Base-by-base conservation (phyloP, 106 monocot species). In the Dendrobium huoshanense region DNA sequence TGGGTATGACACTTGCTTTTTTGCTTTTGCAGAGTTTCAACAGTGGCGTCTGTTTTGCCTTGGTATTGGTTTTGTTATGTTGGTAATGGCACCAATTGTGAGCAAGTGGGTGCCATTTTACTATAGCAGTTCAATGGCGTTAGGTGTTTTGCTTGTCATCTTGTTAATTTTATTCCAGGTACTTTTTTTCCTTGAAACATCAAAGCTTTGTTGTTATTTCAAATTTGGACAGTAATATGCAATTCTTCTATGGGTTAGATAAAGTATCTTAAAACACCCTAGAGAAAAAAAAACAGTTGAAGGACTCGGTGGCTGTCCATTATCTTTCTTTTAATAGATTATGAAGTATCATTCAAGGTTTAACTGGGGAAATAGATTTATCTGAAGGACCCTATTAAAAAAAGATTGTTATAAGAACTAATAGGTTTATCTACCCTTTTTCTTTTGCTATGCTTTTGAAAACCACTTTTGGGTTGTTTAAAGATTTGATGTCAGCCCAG, bases 41-140 rank as follows among this genome's bases (percentile, higher is more conserved):
- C 88, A 82, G 20, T 95, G 98, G 98, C 92, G 98, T 33, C 77
- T 95, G 40, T 3, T 91, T 86, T 95, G 80, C 86, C 89, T 99
- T 83, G 95, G 88, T 55, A 68, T 95, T 84, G 98, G 98, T 41
- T 83, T 91, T 88, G 13, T 90, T 56, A 73, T 99, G 77, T 85
- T 99, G 25, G 65, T 92, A n/a, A 48, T 88, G 54, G 91, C 98
- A 77, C 98, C 98, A 29, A 86, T 87, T 77, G 81, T 93, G 72
- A 99, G 98, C 67, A 88, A 82, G 43, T 99, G 95, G 92, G 93
- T 84, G 18, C 95, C 95, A 49, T 99, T 99, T 84, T 99, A 99
- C 77, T 95, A 95, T 78, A 90, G 95, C 87, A 90, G 89, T 84
- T 95, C 98, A 41, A 95, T 99, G 95, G 90, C 83, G 80, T 76